Percentiles rank a stretch among this genome's conserved stretches.
These are phyloP conservation scores for Dendrobium huoshanense DNA, from an alignment of 106 monocot genomes.

Conservation along the genomic window DNA sequence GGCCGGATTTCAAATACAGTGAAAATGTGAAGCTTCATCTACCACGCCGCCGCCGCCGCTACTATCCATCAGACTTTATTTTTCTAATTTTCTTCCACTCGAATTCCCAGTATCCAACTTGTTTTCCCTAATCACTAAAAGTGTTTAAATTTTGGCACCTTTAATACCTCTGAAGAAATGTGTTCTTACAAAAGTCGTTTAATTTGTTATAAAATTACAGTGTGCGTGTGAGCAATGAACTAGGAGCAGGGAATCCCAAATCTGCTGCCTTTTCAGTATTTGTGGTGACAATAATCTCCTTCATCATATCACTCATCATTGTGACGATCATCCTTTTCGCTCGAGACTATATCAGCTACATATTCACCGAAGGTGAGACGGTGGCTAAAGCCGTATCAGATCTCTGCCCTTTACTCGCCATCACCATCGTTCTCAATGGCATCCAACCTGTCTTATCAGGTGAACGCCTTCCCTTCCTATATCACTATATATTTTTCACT, in stretches of 20 bases:
- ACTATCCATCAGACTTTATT: no score
- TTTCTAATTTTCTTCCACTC: no score
- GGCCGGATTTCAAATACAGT: no score
- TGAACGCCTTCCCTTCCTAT: slow-evolving; percentile 4
- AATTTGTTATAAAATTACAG: slow-evolving; percentile 15
- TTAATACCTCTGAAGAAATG: no score
- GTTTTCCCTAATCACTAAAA: no score
- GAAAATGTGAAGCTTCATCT: no score
- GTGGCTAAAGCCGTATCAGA: slow-evolving; percentile 78
- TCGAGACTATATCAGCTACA: slow-evolving; percentile 64
- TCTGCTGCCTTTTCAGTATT: slow-evolving; percentile 72
- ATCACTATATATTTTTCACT: neutral
- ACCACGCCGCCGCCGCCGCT: no score
- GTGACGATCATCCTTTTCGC: slow-evolving; percentile 34
- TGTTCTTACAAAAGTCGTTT: neutral
- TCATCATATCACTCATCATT: slow-evolving; percentile 32
- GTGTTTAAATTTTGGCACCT: neutral
- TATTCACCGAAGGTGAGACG: slow-evolving; percentile 68
- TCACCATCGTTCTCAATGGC: slow-evolving; percentile 77
- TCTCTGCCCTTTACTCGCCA: slow-evolving; percentile 61
- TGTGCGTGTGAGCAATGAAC: slow-evolving; percentile 90
- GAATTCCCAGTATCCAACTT: no score
- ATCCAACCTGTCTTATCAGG: slow-evolving; percentile 81
- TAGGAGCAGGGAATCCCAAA: slow-evolving; percentile 78
- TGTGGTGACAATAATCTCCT: slow-evolving; percentile 52